phyloP scores from a whole-genome alignment of 306 rosid species.

The Casuarina cunninghamiana region DNA sequence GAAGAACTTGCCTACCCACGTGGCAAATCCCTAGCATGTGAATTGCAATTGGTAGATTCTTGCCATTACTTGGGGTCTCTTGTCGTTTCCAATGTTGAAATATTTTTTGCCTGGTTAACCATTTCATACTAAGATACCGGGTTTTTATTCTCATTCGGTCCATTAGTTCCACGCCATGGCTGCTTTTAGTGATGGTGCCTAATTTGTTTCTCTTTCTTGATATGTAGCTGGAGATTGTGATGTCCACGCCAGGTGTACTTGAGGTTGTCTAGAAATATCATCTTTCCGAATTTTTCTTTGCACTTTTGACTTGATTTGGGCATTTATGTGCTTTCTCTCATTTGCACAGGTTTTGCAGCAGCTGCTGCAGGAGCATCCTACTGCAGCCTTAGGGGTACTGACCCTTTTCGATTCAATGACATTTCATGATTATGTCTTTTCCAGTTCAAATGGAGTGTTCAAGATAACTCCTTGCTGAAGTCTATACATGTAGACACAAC shows the following conservation, averaged over 20 bases:
- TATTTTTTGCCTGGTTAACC: background rate
- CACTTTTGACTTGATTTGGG: slow-evolving; percentile 15
- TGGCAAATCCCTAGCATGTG: slow-evolving; percentile 1
- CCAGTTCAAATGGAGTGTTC: background rate
- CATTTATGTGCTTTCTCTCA: slow-evolving; percentile 24
- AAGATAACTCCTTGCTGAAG: slow-evolving; percentile 7
- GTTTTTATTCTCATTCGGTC: background rate
- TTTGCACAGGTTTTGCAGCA: slow-evolving; percentile 63
- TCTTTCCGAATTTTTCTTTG: slow-evolving; percentile 20
- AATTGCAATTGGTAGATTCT: slow-evolving; percentile 14
- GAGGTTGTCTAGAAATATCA: slow-evolving; percentile 58
- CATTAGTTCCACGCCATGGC: background rate
- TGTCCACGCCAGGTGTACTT: slow-evolving; percentile 86
- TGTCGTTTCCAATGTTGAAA: slow-evolving; percentile 13
- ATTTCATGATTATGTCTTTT: slow-evolving; percentile 4
- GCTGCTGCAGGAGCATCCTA: slow-evolving; percentile 72
- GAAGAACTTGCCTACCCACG: slow-evolving; percentile 14
- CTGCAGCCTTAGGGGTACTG: slow-evolving; percentile 63
- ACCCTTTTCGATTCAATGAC: slow-evolving; percentile 14
- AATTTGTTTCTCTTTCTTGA: slow-evolving; percentile 29
- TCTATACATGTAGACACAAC: slow-evolving; percentile 10
- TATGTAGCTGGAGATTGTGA: slow-evolving; percentile 83
- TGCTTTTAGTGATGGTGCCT: slow-evolving; percentile 27
- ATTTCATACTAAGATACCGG: slow-evolving; percentile 1
- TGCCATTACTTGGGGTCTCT: slow-evolving; percentile 1